Evolutionary conservation across 108 stramenopile genomes (phyloP).

Genomic region (Cyclotella atomus): DNA sequence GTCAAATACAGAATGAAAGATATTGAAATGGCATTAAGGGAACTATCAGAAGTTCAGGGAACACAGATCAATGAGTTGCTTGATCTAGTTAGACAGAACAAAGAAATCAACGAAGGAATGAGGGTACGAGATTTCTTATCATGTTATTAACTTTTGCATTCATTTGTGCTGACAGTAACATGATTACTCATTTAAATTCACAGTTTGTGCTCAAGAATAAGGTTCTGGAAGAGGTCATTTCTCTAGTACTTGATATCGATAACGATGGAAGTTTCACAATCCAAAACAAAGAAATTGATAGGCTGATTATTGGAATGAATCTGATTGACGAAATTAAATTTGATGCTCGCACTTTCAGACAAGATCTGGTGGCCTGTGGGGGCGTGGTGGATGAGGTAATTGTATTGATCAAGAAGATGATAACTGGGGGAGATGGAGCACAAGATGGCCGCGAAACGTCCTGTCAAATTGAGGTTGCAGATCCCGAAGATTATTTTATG

Average conservation of each 20-base stretch:
- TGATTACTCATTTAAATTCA: background rate
- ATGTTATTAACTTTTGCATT: too few relatives aligned
- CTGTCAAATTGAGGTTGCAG: slow-evolving; percentile 34
- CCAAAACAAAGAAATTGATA: slow-evolving; percentile 44
- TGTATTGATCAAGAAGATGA: slow-evolving; percentile 31
- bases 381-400: slow-evolving; percentile 42
- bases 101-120: slow-evolving; percentile 48
- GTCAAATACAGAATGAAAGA: slow-evolving; percentile 39
- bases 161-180: background rate
- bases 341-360: slow-evolving; percentile 20
- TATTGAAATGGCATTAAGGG: slow-evolving; percentile 30
- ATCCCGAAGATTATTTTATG: slow-evolving; percentile 28
- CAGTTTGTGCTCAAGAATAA: slow-evolving; percentile 28
- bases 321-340: slow-evolving; percentile 45
- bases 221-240: slow-evolving; percentile 36
- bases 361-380: slow-evolving; percentile 25
- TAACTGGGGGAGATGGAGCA: background rate
- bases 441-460: background rate
- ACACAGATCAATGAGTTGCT: slow-evolving; percentile 38
- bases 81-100: slow-evolving; percentile 38
- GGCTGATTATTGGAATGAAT: slow-evolving; percentile 48
- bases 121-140: too few relatives aligned
- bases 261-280: slow-evolving; percentile 47
- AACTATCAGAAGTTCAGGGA: slow-evolving; percentile 37
- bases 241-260: slow-evolving; percentile 45